Evolutionary conservation across 768 basidiomycete species (phyloP).

Genomic region (Galerina marginata): DNA sequence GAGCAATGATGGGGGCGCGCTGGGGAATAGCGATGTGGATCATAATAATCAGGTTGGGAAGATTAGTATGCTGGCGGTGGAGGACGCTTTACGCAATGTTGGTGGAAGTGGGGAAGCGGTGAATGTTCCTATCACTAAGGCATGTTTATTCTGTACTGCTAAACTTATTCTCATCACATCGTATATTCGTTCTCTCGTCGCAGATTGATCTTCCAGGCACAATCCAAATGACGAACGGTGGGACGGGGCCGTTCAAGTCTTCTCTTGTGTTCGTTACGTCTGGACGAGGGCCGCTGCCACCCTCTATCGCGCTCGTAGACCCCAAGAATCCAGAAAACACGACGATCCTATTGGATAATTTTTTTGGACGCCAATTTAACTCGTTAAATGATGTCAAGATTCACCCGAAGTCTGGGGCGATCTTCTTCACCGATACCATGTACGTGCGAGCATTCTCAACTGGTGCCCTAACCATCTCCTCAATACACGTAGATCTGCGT

Average conservation of each 20-base stretch:
- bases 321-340: slow-evolving; percentile 66
- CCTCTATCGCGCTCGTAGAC: slow-evolving; percentile 69
- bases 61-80: slow-evolving; percentile 64
- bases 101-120: slow-evolving; percentile 35
- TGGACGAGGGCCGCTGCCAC: slow-evolving; percentile 66
- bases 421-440: slow-evolving; percentile 80
- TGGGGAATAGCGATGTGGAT: slow-evolving; percentile 66
- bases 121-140: slow-evolving; percentile 54
- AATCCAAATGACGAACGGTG: slow-evolving; percentile 75
- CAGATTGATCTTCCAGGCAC: slow-evolving; percentile 63
- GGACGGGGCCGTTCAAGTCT: slow-evolving; percentile 65
- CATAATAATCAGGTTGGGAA: slow-evolving; percentile 68
- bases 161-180: background rate
- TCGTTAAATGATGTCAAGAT: slow-evolving; percentile 82
- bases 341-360: slow-evolving; percentile 78
- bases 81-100: slow-evolving; percentile 44
- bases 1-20: slow-evolving; percentile 68
- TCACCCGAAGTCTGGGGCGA: slow-evolving; percentile 62
- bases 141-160: slow-evolving; percentile 23
- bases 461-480: background rate
- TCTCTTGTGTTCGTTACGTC: slow-evolving; percentile 67
- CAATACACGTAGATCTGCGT: slow-evolving; percentile 56
- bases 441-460: slow-evolving; percentile 37
- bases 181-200: slow-evolving; percentile 7
- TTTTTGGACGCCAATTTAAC: slow-evolving; percentile 81